Evolutionary conservation across 768 basidiomycete species (phyloP).

Genomic region (Suillus sp.): DNA sequence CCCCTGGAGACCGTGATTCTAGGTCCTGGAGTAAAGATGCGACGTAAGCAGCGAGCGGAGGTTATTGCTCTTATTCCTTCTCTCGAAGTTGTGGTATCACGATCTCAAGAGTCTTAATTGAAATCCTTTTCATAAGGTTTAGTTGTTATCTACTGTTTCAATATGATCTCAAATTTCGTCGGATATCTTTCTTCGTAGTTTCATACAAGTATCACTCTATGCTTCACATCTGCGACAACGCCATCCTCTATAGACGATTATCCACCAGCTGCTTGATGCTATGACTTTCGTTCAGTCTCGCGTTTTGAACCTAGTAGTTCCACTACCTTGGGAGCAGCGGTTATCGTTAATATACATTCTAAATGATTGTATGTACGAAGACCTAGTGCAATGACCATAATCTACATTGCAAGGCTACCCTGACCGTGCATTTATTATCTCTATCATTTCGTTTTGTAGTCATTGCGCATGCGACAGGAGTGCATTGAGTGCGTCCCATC

Average conservation of each 20-base stretch:
- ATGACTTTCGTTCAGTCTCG: background rate
- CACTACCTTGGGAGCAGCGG: too few species aligned
- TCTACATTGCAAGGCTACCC: background rate
- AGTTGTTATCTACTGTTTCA: background rate
- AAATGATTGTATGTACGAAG: too few species aligned
- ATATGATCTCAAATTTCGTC: background rate
- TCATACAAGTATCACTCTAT: background rate
- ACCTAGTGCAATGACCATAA: too few species aligned
- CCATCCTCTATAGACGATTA: background rate
- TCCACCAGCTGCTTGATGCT: background rate
- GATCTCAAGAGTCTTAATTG: background rate
- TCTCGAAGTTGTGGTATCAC: conserved; percentile 13
- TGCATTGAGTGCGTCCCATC: background rate
- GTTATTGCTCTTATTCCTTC: conserved; percentile 22
- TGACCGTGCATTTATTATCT: background rate
- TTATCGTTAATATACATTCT: too few species aligned
- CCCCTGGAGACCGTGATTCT: conserved; percentile 25
- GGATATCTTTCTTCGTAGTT: background rate
- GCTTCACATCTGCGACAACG: background rate
- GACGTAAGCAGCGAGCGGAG: conserved; percentile 15
- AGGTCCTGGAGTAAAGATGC: conserved; percentile 18
- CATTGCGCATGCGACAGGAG: background rate
- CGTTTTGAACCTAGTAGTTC: background rate
- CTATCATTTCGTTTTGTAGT: background rate
- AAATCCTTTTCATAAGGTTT: too few species aligned